Percentiles rank a stretch among this genome's conserved stretches.
Conservation (phyloP, 768 basidiomycete species). For the Crassisporium funariophilum region DNA sequence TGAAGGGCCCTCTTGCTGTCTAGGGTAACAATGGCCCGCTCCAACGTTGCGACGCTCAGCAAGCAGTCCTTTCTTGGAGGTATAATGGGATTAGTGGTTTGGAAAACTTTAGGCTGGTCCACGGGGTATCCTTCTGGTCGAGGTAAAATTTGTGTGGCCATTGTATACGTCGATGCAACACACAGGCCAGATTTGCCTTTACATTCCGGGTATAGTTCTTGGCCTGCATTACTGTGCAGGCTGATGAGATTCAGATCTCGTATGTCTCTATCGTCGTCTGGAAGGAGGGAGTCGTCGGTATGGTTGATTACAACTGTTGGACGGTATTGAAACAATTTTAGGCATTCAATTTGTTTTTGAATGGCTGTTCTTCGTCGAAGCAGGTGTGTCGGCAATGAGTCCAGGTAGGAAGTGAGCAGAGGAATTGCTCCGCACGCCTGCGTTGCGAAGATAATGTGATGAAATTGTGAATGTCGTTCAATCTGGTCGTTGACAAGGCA, state of each 20-base stretch:
- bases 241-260: conserved; percentile 65
- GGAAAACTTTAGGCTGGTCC: conserved; percentile 47
- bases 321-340: conserved; percentile 56
- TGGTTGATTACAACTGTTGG: conserved; percentile 70
- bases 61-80: conserved; percentile 48
- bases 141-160: conserved; percentile 69
- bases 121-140: conserved; percentile 35
- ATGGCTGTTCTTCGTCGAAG: conserved; percentile 31
- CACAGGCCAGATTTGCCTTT: conserved; percentile 25
- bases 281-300: conserved; percentile 60
- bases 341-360: conserved; percentile 45
- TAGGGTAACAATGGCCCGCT: conserved; percentile 60
- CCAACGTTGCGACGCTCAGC: conserved; percentile 59
- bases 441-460: conserved; percentile 72
- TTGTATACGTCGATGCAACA: conserved; percentile 55
- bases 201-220: conserved; percentile 1
- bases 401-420: conserved; percentile 50
- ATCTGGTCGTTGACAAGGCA: conserved; percentile 32
- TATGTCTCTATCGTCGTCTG: conserved; percentile 47
- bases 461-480: conserved; percentile 48
- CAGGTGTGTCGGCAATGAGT: conserved; percentile 35
- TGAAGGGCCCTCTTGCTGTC: conserved; percentile 53
- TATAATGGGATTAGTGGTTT: conserved; percentile 76
- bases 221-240: neutral
- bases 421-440: conserved; percentile 66